Evolutionary conservation across 2,329 filamentous ascomycete genomes (phyloP).

Genomic region (Ploettnerulaceae sp.): DNA sequence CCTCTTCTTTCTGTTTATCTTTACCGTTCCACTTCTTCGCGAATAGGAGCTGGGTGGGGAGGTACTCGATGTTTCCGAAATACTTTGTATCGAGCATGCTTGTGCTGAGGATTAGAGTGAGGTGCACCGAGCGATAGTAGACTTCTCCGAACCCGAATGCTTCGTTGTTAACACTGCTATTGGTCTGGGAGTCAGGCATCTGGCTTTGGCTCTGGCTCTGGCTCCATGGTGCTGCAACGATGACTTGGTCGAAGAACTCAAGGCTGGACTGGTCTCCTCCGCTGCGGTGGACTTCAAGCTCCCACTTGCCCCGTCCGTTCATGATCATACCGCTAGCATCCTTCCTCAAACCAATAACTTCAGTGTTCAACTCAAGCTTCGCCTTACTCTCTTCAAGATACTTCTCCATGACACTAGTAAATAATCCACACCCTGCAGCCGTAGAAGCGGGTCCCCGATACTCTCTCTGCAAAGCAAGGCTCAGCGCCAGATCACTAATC

Average conservation of each 20-base stretch:
- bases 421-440: neutral
- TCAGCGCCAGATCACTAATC: conserved; percentile 14
- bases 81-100: conserved; percentile 1
- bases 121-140: conserved; percentile 7
- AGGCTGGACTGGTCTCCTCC: neutral
- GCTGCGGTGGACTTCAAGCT: neutral
- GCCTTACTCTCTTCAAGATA: conserved; percentile 10
- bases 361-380: conserved; percentile 9
- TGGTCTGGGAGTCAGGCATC: no score
- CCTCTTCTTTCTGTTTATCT: neutral
- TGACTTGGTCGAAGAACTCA: conserved; percentile 15
- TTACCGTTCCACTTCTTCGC: neutral
- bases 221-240: conserved; percentile 16
- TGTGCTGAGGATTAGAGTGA: conserved; percentile 13
- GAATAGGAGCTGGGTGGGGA: neutral
- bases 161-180: no score
- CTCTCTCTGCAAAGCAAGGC: conserved; percentile 13
- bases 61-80: neutral
- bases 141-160: neutral
- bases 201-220: no score
- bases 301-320: conserved; percentile 8
- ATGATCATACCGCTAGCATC: neutral
- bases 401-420: conserved; percentile 9
- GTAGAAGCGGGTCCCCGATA: neutral
- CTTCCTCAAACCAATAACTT: conserved; percentile 9